Evolutionary conservation across 2,329 filamentous ascomycete genomes (phyloP), one percentile per base, ranked within the genome.

Genomic region (Aspergillus sp.): DNA sequence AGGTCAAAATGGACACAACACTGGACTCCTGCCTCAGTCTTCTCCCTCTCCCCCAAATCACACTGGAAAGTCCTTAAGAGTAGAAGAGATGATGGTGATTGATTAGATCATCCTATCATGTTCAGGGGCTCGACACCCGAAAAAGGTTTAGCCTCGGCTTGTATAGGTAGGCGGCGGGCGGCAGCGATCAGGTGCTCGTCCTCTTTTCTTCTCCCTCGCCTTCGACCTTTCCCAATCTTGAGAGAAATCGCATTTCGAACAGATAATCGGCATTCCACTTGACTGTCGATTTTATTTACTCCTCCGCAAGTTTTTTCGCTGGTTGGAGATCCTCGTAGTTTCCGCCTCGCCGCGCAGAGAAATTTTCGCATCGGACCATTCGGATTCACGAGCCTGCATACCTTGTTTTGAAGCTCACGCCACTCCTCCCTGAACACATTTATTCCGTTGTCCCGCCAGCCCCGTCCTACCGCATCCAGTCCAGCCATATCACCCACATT

Each of bases 361-460:
- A 48, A 40, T 48, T 52, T 53, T 52, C 54, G 32, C 50, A 36
- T 53, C 57, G 58, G 59, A 60, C 52, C 53, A 45, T 47, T 49
- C 59, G 58, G 60, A 56, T 53, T 58, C 59, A 51, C 48, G 40
- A 52, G 45, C 47, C 53, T 54, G 43, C 46, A 44, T 49, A 51
- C 25, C 25, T 50, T 56, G 56, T 59, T 58, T 55, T 49, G 55
- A 50, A 54, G 52, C 61, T 62, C 61, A 63, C 61, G 61, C 61
- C 61, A 63, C 61, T 29, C 34, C 47, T 38, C 46, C 34, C 45
- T 40, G 48, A 50, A 49, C 36, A 29, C 49, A 50, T 60, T 57
- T 60, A 56, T 60, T 54, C 31, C 55, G 34, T 29, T 32, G 48
- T 42, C 5, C 40, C 16, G 34, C 34, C 40, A 2, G 11, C 19